These are phyloP conservation scores for Fusarium metavorans DNA, from an alignment of 2,329 filamentous ascomycete species.

Conservation along the genomic window DNA sequence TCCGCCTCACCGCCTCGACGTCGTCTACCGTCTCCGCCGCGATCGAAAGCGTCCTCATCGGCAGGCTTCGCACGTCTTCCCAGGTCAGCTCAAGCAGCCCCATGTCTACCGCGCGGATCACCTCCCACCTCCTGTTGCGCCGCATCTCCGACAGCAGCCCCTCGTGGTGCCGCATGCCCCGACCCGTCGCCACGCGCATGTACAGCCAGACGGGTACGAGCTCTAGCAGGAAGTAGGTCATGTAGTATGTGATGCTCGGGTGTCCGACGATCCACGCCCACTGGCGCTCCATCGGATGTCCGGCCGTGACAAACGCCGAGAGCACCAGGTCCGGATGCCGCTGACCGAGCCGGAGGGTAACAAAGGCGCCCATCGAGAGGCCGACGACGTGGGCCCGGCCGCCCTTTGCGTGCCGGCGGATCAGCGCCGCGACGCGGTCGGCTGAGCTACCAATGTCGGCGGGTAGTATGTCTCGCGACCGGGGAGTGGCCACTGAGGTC, in stretches of 20 bases:
- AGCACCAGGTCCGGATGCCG: slow-evolving; percentile 51
- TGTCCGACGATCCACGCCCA: slow-evolving; percentile 43
- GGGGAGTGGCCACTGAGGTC: slow-evolving; percentile 56
- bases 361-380: slow-evolving; percentile 55
- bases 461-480: slow-evolving; percentile 48
- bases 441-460: slow-evolving; percentile 48
- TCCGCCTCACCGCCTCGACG: slow-evolving; percentile 46
- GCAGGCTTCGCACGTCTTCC: slow-evolving; percentile 41
- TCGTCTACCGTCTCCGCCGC: slow-evolving; percentile 51
- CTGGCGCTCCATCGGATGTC: slow-evolving; percentile 45
- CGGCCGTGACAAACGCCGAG: slow-evolving; percentile 52
- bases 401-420: slow-evolving; percentile 51
- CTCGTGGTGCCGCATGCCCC: slow-evolving; percentile 45
- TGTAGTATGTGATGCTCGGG: slow-evolving; percentile 45
- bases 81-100: slow-evolving; percentile 42
- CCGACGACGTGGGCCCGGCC: slow-evolving; percentile 55
- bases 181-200: slow-evolving; percentile 43
- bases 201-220: slow-evolving; percentile 46
- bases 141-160: slow-evolving; percentile 51
- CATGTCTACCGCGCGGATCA: slow-evolving; percentile 39
- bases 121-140: slow-evolving; percentile 46
- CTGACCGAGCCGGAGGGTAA: slow-evolving; percentile 48
- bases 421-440: slow-evolving; percentile 50
- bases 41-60: slow-evolving; percentile 45
- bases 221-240: slow-evolving; percentile 42